Percentiles rank a stretch among this genome's conserved stretches.
These are phyloP conservation scores for Syzygium syzygioides DNA, from an alignment of 441 rosid species.

Conservation along the genomic window DNA sequence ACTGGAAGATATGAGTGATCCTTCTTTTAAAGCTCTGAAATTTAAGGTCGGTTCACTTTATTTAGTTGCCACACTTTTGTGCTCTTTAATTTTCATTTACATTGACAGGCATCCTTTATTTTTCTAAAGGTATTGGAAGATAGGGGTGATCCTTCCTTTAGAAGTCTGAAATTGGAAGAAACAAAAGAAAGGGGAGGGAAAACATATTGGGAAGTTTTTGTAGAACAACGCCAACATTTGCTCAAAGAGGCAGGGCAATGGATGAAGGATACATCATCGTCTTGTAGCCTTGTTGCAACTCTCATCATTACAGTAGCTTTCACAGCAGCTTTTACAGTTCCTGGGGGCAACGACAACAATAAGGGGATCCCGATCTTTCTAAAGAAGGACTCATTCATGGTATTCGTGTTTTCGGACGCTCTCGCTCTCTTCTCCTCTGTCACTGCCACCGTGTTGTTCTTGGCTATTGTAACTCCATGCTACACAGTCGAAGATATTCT, in stretches of 20 bases:
- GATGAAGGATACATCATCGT: background rate
- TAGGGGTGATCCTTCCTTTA: background rate
- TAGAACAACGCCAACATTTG: background rate
- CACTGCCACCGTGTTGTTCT: background rate
- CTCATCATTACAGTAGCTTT: background rate
- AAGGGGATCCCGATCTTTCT: background rate
- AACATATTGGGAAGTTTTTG: background rate
- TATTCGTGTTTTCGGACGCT: background rate
- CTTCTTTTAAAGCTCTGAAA: background rate
- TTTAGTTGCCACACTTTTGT: background rate
- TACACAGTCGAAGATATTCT: background rate
- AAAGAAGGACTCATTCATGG: background rate
- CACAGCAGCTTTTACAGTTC: background rate
- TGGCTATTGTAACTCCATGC: background rate
- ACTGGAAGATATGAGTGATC: background rate
- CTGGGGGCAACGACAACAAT: fast-evolving
- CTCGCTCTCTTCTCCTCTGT: background rate
- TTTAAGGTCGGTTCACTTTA: background rate
- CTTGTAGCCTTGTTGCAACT: fast-evolving
- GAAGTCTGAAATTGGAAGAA: background rate
- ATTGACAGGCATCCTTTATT: background rate
- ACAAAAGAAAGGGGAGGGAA: background rate
- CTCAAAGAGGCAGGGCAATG: background rate
- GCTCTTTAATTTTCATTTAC: background rate
- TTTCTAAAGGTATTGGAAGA: background rate